Base-by-base conservation (phyloP, 1,284 basidiomycete species). In the Porodaedalea pini region DNA sequence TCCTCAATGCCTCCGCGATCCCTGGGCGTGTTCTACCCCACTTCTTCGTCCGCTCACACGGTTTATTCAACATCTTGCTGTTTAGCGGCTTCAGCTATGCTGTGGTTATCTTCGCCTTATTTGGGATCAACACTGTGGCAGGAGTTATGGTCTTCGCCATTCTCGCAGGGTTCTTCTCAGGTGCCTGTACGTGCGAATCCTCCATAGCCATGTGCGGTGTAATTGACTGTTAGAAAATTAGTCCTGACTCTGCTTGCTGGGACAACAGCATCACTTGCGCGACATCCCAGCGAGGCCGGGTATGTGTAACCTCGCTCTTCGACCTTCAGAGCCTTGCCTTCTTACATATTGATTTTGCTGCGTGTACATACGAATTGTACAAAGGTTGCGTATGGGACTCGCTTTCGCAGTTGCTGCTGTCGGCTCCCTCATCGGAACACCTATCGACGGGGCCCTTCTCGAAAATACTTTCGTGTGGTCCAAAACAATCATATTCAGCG, bases 391-490 rank as follows among this genome's bases (percentile, higher is more conserved):
- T 17, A 73, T 78, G 40, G 75, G 75, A 13, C 63, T 77, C 25
- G 61, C 74, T 3, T 75, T 73, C 8, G 21, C 54, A 34, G 4
- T 51, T 15, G 54, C 48, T 13, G 54, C 43, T 25, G 11, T 54
- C 11, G 52, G 49, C 17, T 45, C 48, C 8, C 27, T 56, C 10
- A 39, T 47, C 3, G 78, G 78, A 0, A 78, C 74, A 56, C 78
- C 78, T 1, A 71, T 80, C 47, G 73, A 73, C 23, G 78, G 78
- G 10, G 76, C 75, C 2, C 62, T 79, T 8, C 64, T 78, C 23
- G 68, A 68, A 8, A 65, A 68, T 19, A 67, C 72, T 1, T 78
- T 75, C 58, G 62, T 65, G 21, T 79, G 78, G 78, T 69, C 68
- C 56, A 66, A 67, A 36, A 73, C 77, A 11, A 64, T 77, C 2